These are phyloP conservation scores for Zygnema circumcarinatum DNA, from an alignment of 139 green algal species.

Conservation along the genomic window DNA sequence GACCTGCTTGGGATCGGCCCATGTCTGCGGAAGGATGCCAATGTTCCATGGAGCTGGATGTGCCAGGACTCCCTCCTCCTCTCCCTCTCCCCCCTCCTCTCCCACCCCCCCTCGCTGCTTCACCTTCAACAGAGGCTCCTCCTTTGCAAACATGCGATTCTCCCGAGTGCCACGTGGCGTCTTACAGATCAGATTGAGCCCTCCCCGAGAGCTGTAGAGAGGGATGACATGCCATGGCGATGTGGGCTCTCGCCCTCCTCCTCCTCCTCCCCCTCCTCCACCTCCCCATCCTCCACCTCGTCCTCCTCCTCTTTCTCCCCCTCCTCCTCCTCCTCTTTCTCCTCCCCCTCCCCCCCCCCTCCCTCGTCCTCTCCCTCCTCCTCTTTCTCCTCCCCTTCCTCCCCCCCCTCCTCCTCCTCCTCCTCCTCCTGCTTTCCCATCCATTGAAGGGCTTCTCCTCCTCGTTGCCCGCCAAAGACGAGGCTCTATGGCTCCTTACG, in stretches of 20 bases:
- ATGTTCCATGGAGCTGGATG: conserved; percentile 18
- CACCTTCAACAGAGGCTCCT: neutral
- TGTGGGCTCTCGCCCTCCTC: neutral
- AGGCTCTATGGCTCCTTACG: no score
- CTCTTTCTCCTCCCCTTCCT: neutral
- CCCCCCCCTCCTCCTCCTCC: neutral
- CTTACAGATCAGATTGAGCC: neutral
- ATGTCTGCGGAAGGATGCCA: conserved; percentile 15
- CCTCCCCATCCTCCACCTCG: neutral
- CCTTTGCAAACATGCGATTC: neutral
- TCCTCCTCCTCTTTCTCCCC: neutral
- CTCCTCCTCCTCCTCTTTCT: neutral
- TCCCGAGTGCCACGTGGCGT: neutral
- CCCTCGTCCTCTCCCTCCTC: neutral
- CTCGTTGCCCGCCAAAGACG: neutral
- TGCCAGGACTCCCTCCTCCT: neutral
- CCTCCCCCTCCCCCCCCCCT: neutral
- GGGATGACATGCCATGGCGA: conserved; percentile 4
- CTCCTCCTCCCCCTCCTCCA: neutral
- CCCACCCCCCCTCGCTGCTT: neutral
- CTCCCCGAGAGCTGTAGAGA: neutral
- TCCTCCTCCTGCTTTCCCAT: neutral
- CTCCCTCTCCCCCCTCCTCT: neutral
- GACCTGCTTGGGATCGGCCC: neutral
- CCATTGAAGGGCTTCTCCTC: neutral